These are phyloP conservation scores for Cystobasidium ongulense DNA, from an alignment of 768 basidiomycete species.

Conservation along the genomic window DNA sequence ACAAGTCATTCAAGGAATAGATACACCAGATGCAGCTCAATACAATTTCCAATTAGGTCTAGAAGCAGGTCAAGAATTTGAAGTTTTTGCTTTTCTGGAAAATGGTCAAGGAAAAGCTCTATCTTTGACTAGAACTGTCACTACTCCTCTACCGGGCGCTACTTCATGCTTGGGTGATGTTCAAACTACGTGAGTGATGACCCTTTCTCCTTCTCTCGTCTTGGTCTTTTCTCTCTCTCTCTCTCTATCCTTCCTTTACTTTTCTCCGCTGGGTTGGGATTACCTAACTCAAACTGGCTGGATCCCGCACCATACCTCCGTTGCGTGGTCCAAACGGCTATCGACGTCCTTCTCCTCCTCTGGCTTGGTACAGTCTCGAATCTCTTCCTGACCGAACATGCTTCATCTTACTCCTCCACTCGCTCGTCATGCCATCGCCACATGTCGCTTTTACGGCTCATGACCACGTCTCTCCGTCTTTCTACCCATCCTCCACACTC, in stretches of 20 bases:
- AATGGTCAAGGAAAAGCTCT: slow-evolving; percentile 38
- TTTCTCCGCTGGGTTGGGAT: too few species aligned
- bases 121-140: slow-evolving; percentile 30
- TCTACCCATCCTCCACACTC: neutral
- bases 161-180: slow-evolving; percentile 23
- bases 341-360: too few species aligned
- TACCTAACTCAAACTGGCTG: too few species aligned
- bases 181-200: slow-evolving; percentile 21
- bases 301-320: too few species aligned
- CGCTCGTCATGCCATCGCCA: too few species aligned
- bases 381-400: too few species aligned
- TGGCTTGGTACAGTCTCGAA: too few species aligned
- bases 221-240: neutral
- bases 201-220: neutral
- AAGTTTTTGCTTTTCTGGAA: slow-evolving; percentile 37
- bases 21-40: slow-evolving; percentile 34
- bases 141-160: slow-evolving; percentile 28
- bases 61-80: slow-evolving; percentile 34
- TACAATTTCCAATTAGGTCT: slow-evolving; percentile 32
- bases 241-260: neutral
- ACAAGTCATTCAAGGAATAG: slow-evolving; percentile 34
- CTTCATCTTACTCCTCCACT: too few species aligned
- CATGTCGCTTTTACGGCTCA: too few species aligned
- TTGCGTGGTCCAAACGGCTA: too few species aligned
- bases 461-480: too few species aligned